A percentile compares a stretch with the other conserved stretches of the same genome.
Conservation (phyloP, 1,139 yeast genomes). For the Blastobotrys elegans region DNA sequence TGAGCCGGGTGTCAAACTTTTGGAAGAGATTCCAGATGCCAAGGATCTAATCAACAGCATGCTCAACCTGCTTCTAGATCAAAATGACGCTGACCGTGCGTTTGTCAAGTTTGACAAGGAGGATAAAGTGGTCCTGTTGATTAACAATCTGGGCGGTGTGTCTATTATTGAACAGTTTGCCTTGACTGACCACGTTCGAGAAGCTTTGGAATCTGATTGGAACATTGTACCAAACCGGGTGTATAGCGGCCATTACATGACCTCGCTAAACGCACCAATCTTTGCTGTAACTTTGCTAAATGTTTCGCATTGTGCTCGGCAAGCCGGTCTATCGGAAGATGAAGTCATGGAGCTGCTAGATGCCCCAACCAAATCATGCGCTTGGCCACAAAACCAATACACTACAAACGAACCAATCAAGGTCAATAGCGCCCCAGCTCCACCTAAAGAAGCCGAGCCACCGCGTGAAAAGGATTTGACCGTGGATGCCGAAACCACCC, state of each 20-base stretch:
- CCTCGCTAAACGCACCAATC: slow-evolving; percentile 50
- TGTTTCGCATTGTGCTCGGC: slow-evolving; percentile 36
- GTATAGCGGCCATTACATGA: slow-evolving; percentile 45
- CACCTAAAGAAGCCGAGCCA: slow-evolving; percentile 1
- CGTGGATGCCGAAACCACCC: slow-evolving; percentile 35
- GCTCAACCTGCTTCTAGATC: slow-evolving; percentile 38
- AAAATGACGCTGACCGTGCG: slow-evolving; percentile 40
- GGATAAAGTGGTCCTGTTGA: slow-evolving; percentile 40
- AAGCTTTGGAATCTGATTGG: slow-evolving; percentile 37
- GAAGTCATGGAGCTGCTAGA: slow-evolving; percentile 40
- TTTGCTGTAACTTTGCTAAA: slow-evolving; percentile 48
- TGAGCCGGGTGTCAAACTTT: slow-evolving; percentile 44
- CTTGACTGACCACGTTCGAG: slow-evolving; percentile 33
- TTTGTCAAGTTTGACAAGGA: slow-evolving; percentile 40
- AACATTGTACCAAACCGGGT: slow-evolving; percentile 41
- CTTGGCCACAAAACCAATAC: slow-evolving; percentile 35
- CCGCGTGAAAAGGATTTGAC: slow-evolving; percentile 25
- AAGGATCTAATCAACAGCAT: slow-evolving; percentile 40
- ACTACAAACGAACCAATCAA: slow-evolving; percentile 13
- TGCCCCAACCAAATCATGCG: slow-evolving; percentile 38
- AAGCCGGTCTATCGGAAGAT: slow-evolving; percentile 20
- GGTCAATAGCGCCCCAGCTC: slow-evolving; percentile 12
- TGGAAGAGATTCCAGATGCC: slow-evolving; percentile 39
- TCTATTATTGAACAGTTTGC: slow-evolving; percentile 44
- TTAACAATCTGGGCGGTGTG: slow-evolving; percentile 51